Evolutionary conservation across 2,329 filamentous ascomycete species (phyloP), one percentile per base, ranked within the genome.

Genomic region (Verticillium nonalfalfae): DNA sequence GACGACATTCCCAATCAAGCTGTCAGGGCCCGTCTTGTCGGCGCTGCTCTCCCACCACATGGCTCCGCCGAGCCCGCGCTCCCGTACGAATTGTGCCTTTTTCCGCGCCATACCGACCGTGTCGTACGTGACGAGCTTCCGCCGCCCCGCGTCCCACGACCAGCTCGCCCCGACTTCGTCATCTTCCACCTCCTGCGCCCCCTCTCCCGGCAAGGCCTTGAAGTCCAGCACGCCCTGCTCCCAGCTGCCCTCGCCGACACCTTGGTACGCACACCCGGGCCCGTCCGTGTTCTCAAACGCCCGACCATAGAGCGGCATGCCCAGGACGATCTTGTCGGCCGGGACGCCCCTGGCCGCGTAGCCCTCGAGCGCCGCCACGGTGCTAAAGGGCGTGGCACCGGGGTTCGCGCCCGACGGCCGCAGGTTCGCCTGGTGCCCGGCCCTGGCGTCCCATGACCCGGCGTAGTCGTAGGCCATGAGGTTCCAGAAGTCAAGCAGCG

Each of bases 1-100:
- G 1, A 90, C 84, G 15, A 88, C 86, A 14, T 82, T 87, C 7
- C 74, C 77, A 60, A 93, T 92, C 70, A 97, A 72, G 68, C 90
- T 94, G 59, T 81, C 75, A 0, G 81, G 78, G 0, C 86, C 87
- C 2, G 75, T 71, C 70, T 87, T 88, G 72, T 97, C 94, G 1
- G 85, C 88, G 69, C 89, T 94, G 68, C 86, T 91, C 77, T 97
- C 93, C 93, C 93, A 97, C 92, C 92, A 98, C 93, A 98, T 97
- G n/a, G 84, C 91, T 18, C 94, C 94, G 1, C 93, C 93, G 0
- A 97, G 81, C 0, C 85, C 80, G 55, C 82, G 78, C 21, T 83
- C 73, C 70, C 80, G 83, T 70, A 97, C 85, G 72, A 87, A 97
- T 11, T 84, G 77, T 1, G 87, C 86, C 79, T 97, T 98, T 66